phyloP scores from a whole-genome alignment of 129 eudicot genomes.

The Centaurea solstitialis region DNA sequence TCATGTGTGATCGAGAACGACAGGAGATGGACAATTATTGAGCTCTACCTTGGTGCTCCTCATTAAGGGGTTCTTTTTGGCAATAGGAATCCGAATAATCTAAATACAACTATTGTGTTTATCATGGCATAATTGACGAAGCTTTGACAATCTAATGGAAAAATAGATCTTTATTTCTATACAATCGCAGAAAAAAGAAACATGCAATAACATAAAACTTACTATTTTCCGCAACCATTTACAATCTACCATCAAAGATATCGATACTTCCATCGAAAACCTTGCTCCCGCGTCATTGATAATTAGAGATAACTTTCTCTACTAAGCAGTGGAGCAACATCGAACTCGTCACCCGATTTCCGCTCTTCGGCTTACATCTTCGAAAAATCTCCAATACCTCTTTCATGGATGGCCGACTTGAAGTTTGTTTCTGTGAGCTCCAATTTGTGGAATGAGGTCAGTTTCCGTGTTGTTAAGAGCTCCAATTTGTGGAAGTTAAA shows the following conservation, averaged over 20 bases:
- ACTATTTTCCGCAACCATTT: conserved; percentile 12
- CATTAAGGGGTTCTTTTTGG: background rate
- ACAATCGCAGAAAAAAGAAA: conserved; percentile 25
- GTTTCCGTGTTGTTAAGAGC: conserved; percentile 62
- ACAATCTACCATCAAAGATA: conserved; percentile 37
- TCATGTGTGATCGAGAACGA: no score
- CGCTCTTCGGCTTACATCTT: conserved; percentile 41
- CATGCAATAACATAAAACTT: background rate
- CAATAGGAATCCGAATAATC: background rate
- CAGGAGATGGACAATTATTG: no score
- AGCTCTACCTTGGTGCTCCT: no score
- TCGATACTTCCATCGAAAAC: conserved; percentile 40
- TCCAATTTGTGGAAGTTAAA: conserved; percentile 47
- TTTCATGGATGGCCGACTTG: conserved; percentile 79
- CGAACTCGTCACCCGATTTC: conserved; percentile 49
- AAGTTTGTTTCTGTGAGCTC: conserved; percentile 64
- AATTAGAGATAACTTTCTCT: conserved; percentile 55
- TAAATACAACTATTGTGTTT: background rate
- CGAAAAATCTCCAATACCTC: conserved; percentile 69
- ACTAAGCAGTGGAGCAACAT: conserved; percentile 63
- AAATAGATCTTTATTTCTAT: conserved; percentile 1
- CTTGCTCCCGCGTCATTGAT: conserved; percentile 49
- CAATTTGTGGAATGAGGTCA: conserved; percentile 71
- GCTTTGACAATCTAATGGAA: background rate
- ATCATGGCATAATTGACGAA: background rate